Base-by-base conservation (phyloP, 1,139 yeast genomes). In the Spathaspora sp. region DNA sequence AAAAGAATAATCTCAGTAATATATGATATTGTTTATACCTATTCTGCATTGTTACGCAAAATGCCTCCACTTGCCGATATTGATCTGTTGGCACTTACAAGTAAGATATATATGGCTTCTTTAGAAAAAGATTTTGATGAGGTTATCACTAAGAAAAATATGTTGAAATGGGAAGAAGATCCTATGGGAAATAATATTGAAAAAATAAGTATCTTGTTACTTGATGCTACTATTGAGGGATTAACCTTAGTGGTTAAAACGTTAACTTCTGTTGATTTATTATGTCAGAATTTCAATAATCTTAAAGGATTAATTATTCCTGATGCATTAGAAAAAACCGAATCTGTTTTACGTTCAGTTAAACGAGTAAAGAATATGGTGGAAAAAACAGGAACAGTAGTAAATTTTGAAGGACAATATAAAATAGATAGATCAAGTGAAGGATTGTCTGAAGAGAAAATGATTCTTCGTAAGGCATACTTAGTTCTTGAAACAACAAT, bases 61-160 rank as follows among this genome's bases (percentile, higher is more conserved):
- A 65, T 74, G 23, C 74, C 76, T 20, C 60, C 70, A 50, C 73
- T 72, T 50, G 77, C 72, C 42, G 79, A 74, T 54, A 57, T 74
- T 43, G 69, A 76, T 4, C 25, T 49, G n/a, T 64, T 73, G 67
- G 57, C 76, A 3, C 51, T 55, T 43, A 51, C 53, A 23, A 60
- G 67, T n/a, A 62, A 61, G 47, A 34, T 53, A 24, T 51, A 56
- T 7, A 44, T 72, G 37, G 47, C 60, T 38, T 56, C 56, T 42
- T 52, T 73, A 38, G 80, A 74, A 49, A 59, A 61, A 13, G 68
- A 70, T 46, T 61, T 69, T 47, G 67, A 64, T 45, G 44, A 44
- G 3, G 36, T 48, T 10, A 9, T 46, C 7, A 34, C 49, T 34
- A n/a, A 41, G 6, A 49, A 38, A 39, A 54, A 46, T 25, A 42